Conservation (phyloP, 192 early-diverging fungal species). For the Radiomyces spectabilis region DNA sequence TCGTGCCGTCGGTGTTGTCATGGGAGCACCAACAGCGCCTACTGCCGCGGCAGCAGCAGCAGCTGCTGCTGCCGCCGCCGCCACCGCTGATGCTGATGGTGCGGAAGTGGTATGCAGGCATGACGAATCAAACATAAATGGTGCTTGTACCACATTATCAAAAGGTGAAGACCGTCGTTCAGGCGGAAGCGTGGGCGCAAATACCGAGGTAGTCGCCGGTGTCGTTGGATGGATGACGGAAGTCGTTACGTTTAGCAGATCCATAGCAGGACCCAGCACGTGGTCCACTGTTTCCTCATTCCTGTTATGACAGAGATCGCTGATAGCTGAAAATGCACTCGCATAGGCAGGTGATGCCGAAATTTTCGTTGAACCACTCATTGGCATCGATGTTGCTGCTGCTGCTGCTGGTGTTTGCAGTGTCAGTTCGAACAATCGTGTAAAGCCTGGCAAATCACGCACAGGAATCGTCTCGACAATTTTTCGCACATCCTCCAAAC, state of each 20-base stretch:
- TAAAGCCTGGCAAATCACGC: conserved; percentile 6
- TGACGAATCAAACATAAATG: too few species aligned
- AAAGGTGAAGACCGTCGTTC: too few species aligned
- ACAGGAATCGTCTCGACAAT: conserved; percentile 7
- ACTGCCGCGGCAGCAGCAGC: conserved; percentile 6
- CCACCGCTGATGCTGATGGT: not conserved
- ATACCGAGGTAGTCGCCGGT: too few species aligned
- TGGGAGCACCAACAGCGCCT: conserved; percentile 6
- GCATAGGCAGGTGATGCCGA: not conserved
- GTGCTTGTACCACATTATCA: too few species aligned
- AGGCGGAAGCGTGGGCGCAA: too few species aligned
- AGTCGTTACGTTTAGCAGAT: not conserved
- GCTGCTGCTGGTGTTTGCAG: conserved; percentile 1
- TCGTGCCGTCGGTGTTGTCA: not conserved
- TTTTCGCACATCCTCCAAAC: conserved; percentile 6
- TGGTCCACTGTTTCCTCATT: too few species aligned
- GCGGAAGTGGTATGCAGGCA: not conserved
- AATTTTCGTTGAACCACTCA: too few species aligned
- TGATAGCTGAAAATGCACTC: conserved; percentile 9
- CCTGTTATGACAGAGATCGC: conserved; percentile 9
- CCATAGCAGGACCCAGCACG: not conserved
- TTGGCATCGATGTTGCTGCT: not conserved
- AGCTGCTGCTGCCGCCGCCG: conserved; percentile 4
- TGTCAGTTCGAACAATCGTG: conserved; percentile 6
- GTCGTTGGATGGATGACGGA: not conserved